Evolutionary conservation across 371 early-diverging fungal species (phyloP).

Genomic region (Chytridiales sp.): DNA sequence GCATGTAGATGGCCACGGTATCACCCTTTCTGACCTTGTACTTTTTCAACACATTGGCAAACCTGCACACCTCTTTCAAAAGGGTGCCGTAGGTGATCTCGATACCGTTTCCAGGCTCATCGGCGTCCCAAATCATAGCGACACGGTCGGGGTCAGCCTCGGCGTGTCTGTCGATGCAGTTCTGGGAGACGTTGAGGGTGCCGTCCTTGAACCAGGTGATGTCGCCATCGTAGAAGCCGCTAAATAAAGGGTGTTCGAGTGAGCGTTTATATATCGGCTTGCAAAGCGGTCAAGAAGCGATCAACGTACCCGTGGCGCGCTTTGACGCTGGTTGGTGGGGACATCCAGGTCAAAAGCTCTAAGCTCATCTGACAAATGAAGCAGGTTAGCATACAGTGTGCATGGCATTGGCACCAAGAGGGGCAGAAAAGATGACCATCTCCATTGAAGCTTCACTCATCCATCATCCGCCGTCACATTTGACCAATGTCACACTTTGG

Average conservation of each 20-base stretch:
- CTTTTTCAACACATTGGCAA: conserved; percentile 77
- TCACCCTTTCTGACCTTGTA: conserved; percentile 81
- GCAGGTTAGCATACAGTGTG: conserved; percentile 9
- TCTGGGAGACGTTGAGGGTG: conserved; percentile 90
- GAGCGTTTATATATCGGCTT: background rate
- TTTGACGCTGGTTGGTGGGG: background rate
- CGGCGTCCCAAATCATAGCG: conserved; percentile 94
- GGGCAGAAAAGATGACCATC: background rate
- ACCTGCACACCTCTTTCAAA: conserved; percentile 73
- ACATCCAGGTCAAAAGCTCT: background rate
- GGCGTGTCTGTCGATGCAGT: conserved; percentile 97
- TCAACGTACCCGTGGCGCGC: too few species aligned
- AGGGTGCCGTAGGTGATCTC: conserved; percentile 82
- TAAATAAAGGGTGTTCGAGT: conserved; percentile 26
- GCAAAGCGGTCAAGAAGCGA: background rate
- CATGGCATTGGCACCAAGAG: conserved; percentile 42
- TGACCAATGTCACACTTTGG: too few species aligned
- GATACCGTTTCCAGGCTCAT: conserved; percentile 62
- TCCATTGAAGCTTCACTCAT: too few species aligned
- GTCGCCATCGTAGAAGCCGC: conserved; percentile 71
- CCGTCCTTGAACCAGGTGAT: conserved; percentile 95
- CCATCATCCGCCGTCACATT: too few species aligned
- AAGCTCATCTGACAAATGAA: background rate
- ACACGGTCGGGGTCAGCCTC: conserved; percentile 42
- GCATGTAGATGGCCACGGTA: conserved; percentile 87